Conservation (phyloP, 148 eudicot species). For the Mesembryanthemum crystallinum region DNA sequence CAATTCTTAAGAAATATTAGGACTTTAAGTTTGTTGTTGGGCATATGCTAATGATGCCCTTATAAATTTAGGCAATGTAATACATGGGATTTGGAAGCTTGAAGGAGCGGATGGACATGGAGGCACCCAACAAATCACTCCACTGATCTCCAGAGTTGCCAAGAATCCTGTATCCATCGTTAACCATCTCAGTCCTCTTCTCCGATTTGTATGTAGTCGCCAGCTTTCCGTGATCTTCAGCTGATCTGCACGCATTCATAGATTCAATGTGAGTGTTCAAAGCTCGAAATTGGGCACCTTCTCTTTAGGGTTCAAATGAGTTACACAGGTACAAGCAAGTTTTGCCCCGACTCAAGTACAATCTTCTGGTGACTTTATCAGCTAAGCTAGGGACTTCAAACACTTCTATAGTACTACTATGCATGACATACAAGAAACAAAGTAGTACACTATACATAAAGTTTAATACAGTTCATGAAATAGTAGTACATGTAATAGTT, state of each 20-base stretch:
- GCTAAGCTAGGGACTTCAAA: no score
- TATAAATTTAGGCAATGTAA: conserved; percentile 47
- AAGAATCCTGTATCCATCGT: conserved; percentile 63
- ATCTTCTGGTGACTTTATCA: no score
- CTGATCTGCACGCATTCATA: conserved; percentile 36
- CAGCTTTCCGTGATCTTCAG: conserved; percentile 57
- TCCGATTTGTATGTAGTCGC: conserved; percentile 72
- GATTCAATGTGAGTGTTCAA: not conserved
- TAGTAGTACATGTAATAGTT: no score
- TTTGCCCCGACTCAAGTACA: no score
- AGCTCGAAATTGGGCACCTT: no score
- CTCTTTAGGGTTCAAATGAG: no score
- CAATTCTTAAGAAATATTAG: not conserved
- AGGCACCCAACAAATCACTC: conserved; percentile 78
- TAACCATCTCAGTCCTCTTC: conserved; percentile 63
- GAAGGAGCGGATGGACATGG: conserved; percentile 65
- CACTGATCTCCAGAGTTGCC: conserved; percentile 95
- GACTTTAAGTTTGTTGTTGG: not conserved
- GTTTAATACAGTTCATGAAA: no score
- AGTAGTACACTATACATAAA: no score
- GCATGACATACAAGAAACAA: no score
- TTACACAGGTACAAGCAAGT: no score
- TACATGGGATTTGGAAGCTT: conserved; percentile 97
- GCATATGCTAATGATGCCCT: not conserved
- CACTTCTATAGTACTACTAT: no score